Conservation (phyloP, 192 early-diverging fungal genomes). For the Diversispora epigaea region DNA sequence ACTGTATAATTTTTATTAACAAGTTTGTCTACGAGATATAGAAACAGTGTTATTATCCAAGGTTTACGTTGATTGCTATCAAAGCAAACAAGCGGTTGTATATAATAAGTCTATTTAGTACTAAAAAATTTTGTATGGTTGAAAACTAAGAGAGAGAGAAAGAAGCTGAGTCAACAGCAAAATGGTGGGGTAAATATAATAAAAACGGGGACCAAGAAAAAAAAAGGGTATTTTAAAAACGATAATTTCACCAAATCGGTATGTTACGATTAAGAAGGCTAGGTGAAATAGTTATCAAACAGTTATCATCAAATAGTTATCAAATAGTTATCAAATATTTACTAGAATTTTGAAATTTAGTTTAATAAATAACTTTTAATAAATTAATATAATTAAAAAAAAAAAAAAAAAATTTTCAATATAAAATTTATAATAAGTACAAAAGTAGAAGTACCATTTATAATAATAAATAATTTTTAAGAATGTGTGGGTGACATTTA, state of each 20-base stretch:
- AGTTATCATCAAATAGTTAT: no score
- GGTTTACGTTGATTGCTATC: slow-evolving; percentile 30
- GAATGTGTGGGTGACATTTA: neutral
- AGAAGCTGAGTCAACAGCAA: neutral
- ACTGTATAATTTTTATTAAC: neutral
- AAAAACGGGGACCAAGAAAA: neutral
- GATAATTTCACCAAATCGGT: neutral
- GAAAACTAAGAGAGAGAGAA: slow-evolving; percentile 6
- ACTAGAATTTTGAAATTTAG: neutral
- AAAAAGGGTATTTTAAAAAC: neutral
- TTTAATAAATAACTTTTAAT: neutral
- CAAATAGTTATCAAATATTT: neutral
- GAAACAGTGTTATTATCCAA: neutral
- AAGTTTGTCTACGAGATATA: neutral
- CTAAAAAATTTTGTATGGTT: slow-evolving; percentile 1
- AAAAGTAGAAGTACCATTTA: neutral
- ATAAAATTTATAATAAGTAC: neutral
- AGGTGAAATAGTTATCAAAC: neutral
- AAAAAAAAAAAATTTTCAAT: no score
- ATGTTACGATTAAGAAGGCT: slow-evolving; percentile 14
- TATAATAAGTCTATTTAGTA: slow-evolving; percentile 23
- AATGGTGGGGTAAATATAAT: slow-evolving; percentile 14
- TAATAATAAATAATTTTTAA: neutral
- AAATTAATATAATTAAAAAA: neutral
- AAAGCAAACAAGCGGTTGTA: slow-evolving; percentile 22